Conservation (phyloP, 1,284 basidiomycete genomes). For the Trametes polyzona region DNA sequence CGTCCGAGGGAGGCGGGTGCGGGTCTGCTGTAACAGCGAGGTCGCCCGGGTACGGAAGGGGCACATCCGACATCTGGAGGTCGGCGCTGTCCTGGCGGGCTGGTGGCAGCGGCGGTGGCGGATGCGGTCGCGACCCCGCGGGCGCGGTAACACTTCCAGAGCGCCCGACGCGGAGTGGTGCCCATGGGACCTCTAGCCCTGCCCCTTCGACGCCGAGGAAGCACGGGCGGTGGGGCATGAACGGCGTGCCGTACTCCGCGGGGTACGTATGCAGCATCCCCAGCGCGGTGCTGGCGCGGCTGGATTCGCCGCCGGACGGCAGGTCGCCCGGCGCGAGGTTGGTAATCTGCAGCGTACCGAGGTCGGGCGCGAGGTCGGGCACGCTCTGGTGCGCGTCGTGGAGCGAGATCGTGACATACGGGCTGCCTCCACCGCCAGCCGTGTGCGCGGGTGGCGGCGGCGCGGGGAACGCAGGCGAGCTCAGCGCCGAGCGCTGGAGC, state of each 20-base stretch:
- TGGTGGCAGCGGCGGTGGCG: not conserved
- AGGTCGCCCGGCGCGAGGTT: conserved; percentile 49
- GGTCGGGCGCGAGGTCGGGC: conserved; percentile 38
- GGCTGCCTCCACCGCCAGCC: conserved; percentile 30
- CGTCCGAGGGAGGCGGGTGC: not conserved
- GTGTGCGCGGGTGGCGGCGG: conserved; percentile 14
- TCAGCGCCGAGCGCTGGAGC: not conserved
- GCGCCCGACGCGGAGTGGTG: conserved; percentile 14
- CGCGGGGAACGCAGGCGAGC: conserved; percentile 9
- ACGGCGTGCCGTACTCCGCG: conserved; percentile 30
- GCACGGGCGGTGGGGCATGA: conserved; percentile 26
- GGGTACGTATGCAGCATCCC: conserved; percentile 17
- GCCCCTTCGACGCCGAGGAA: conserved; percentile 28
- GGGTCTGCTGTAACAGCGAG: not conserved
- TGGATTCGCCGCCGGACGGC: conserved; percentile 40
- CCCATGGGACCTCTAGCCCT: conserved; percentile 31
- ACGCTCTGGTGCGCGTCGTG: conserved; percentile 30
- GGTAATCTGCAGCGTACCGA: conserved; percentile 43
- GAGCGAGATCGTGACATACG: conserved; percentile 30
- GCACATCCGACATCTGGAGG: conserved; percentile 13
- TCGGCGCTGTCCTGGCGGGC: too few species aligned
- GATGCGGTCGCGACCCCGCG: not conserved
- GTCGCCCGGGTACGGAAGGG: conserved; percentile 28
- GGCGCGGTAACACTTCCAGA: not conserved
- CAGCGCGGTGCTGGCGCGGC: conserved; percentile 35